Evolutionary conservation across 495 filamentous ascomycete genomes (phyloP).

Genomic region (Tuber magnatum): DNA sequence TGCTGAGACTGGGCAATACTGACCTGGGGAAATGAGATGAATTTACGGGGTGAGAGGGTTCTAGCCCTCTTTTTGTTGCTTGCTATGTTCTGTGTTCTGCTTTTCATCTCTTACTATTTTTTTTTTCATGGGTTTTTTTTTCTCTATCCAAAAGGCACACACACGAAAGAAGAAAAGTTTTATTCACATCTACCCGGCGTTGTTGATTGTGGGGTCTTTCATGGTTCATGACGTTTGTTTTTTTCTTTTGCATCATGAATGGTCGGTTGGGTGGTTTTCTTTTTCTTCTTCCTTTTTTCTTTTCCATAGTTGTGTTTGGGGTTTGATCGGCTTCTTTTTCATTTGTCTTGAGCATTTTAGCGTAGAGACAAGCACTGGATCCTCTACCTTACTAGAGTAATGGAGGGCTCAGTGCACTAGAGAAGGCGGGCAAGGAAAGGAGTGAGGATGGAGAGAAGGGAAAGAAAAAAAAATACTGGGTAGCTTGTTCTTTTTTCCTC

Average conservation of each 20-base stretch:
- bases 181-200: constrained; percentile 38
- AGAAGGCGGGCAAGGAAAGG: neutral
- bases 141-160: constrained; percentile 19
- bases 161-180: constrained; percentile 27
- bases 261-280: constrained; percentile 14
- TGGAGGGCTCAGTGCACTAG: neutral
- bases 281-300: constrained; percentile 10
- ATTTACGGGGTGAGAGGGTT: constrained; percentile 22
- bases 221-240: constrained; percentile 30
- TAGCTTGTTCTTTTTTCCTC: constrained; percentile 27
- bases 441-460: constrained; percentile 11
- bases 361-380: constrained; percentile 1
- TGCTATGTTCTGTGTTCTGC: constrained; percentile 39
- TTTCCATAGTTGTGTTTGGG: constrained; percentile 5
- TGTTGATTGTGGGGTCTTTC: constrained; percentile 35
- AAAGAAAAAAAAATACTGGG: constrained; percentile 22
- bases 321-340: constrained; percentile 1
- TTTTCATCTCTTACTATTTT: constrained; percentile 41
- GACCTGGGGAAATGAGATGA: constrained; percentile 41
- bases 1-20: constrained; percentile 46
- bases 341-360: constrained; percentile 2
- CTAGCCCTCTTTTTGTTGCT: neutral
- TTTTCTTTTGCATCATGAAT: constrained; percentile 15
- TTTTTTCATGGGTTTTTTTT: constrained; percentile 42
- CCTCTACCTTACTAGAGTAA: neutral